Evolutionary conservation across 176 grass and related monocot species (phyloP), one percentile per base, ranked within the genome.

Genomic region (Bothriochloa decipiens): DNA sequence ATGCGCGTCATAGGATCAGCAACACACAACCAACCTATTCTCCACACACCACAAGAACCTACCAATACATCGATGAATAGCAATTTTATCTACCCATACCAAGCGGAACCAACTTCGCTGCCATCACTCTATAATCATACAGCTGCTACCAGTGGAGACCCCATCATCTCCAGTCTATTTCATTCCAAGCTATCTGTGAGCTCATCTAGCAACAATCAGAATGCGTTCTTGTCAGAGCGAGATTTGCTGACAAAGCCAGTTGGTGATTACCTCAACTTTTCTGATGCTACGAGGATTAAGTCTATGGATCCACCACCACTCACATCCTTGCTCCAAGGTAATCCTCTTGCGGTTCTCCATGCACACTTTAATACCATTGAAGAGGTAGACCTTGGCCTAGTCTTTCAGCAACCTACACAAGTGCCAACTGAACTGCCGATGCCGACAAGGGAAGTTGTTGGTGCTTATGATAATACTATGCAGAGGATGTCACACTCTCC

Each of bases 271-370:
- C 36, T 70, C 20, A 23, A 11, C 6, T 23, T 0, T n/a, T 42
- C 37, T 14, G 20, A 70, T 41, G 11, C 11, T 13, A 42, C 6
- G 68, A 10, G 1, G 10, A 70, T 23, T 42, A 70, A 41, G 36
- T 70, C 68, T 70, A 70, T 70, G 68, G 37, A 70, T 23, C 18
- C 68, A 41, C 36, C 68, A 70, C 20, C 68, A 70, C 39, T 70
- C 68, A 23, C 68, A 23, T 42, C 68, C 20, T 23, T 70, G 37
- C 20, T 42, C 40, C 68, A 70, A 42, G 36, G 68, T 70, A 40
- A 42, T 70, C 68, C 4, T 70, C 4, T 25, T 23, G 18, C 4
- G 6, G 37, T 70, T 23, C 68, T 70, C 36, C 68, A 41, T 70
- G 37, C 36, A 23, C 37, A 70, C 37, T 40, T 70, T 70, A 41